Base-by-base conservation (phyloP, 768 basidiomycete genomes). In the Tulasnella sp. region DNA sequence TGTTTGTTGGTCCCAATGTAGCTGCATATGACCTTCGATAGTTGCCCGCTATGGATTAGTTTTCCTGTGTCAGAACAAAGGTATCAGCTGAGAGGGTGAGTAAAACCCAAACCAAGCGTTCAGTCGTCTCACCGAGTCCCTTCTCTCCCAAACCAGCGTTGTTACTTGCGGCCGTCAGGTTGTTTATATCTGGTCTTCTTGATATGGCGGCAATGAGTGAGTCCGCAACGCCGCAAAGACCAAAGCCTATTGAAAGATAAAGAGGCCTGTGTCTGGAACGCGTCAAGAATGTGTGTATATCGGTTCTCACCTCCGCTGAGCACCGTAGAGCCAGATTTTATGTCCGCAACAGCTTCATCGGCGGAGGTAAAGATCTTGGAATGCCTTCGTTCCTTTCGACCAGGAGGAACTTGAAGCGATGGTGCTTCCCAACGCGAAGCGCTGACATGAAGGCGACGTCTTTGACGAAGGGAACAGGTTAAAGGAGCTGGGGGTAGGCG, bases 151-250 rank as follows among this genome's bases (percentile, higher is more conserved):
- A 74, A 0, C 89, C 92, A 41, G 86, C 85, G 71, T 94, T 93
- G 69, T 94, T 94, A 17, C 88, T 91, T 21, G 93, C 84, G 45
- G 83, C 90, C 29, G 83, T 92, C 53, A 96, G 72, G 63, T 82
- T 73, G 44, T 67, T 50, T n/a, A 93, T 80, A 48, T 89, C 85
- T 60, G 78, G 80, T 60, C 90, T 79, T 68, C 79, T 81, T 7
- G 81, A 73, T 43, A 96, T 75, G 2, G 92, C 92, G 21, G 73
- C 75, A 29, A 94, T 84, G 48, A 96, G 75, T 2, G 91, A 92
- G 69, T 93, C 92, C 85, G 60, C 90, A 48, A 91, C 85, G 29
- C 92, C 92, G 64, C 88, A 87, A 53, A 89, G 73, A 46, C 92
- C 92, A 66, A 96, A 96, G 25, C 92, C 91, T 91, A 65, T 4